Conservation (phyloP, 495 filamentous ascomycete genomes). For the Usnea hakonensis region DNA sequence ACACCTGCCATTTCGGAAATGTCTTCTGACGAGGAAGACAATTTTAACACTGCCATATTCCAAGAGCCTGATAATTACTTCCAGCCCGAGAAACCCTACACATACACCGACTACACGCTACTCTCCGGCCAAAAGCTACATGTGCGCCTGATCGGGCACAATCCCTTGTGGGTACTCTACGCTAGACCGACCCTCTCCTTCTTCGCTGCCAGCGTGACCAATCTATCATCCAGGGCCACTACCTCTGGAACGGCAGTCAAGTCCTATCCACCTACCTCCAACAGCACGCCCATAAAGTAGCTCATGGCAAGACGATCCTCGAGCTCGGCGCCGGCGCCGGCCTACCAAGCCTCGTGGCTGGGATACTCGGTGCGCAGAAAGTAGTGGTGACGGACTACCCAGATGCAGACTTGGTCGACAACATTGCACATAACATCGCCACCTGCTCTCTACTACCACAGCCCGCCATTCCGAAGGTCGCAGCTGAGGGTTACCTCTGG, state of each 20-base stretch:
- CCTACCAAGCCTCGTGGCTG: slow-evolving; percentile 71
- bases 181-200: slow-evolving; percentile 7
- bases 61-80: slow-evolving; percentile 72
- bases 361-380: slow-evolving; percentile 55
- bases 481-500: slow-evolving; percentile 70
- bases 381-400: slow-evolving; percentile 87
- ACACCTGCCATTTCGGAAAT: slow-evolving; percentile 3
- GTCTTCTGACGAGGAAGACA: slow-evolving; percentile 34
- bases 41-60: slow-evolving; percentile 51
- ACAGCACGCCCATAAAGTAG: slow-evolving; percentile 44
- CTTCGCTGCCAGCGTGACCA: background rate
- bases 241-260: slow-evolving; percentile 82
- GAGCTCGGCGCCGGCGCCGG: slow-evolving; percentile 89
- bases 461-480: slow-evolving; percentile 16
- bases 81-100: slow-evolving; percentile 59
- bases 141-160: slow-evolving; percentile 80
- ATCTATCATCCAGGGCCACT: slow-evolving; percentile 53
- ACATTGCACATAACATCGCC: slow-evolving; percentile 64
- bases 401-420: slow-evolving; percentile 68
- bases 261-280: slow-evolving; percentile 72
- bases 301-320: slow-evolving; percentile 58
- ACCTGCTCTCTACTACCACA: slow-evolving; percentile 28
- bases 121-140: slow-evolving; percentile 56
- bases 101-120: slow-evolving; percentile 60
- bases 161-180: slow-evolving; percentile 71